Conservation (phyloP, 2,329 filamentous ascomycete genomes). For the Sclerotinia spermophila region DNA sequence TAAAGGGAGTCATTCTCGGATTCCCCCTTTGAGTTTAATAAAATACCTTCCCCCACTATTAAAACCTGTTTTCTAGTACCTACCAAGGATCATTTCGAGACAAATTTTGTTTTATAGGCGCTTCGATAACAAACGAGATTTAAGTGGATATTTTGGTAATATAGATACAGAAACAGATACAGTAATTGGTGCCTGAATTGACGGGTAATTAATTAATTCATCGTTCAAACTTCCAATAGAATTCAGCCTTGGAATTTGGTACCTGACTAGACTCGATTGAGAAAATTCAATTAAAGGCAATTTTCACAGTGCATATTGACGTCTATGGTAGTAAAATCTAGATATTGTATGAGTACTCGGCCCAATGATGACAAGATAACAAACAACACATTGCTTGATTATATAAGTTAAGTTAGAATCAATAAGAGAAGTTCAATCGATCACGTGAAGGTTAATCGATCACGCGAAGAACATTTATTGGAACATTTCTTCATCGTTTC, state of each 20-base stretch:
- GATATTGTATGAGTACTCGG: background rate
- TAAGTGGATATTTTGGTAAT: background rate
- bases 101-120: constrained; percentile 1
- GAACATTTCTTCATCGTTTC: background rate
- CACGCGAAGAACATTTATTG: background rate
- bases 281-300: background rate
- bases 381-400: background rate
- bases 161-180: too few relatives aligned
- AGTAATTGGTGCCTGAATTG: background rate
- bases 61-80: too few relatives aligned
- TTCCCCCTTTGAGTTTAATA: too few relatives aligned
- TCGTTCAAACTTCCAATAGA: background rate
- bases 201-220: background rate
- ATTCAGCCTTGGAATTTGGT: background rate
- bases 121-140: constrained; percentile 6
- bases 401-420: too few relatives aligned
- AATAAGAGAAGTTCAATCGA: background rate
- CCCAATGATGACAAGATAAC: background rate
- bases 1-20: too few relatives aligned
- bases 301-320: background rate
- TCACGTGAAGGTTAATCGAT: background rate
- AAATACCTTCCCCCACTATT: too few relatives aligned
- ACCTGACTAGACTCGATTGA: background rate
- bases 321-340: background rate
- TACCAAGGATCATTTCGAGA: background rate